phyloP scores from a whole-genome alignment of 306 rosid genomes.

The Begonia fuchsioides region DNA sequence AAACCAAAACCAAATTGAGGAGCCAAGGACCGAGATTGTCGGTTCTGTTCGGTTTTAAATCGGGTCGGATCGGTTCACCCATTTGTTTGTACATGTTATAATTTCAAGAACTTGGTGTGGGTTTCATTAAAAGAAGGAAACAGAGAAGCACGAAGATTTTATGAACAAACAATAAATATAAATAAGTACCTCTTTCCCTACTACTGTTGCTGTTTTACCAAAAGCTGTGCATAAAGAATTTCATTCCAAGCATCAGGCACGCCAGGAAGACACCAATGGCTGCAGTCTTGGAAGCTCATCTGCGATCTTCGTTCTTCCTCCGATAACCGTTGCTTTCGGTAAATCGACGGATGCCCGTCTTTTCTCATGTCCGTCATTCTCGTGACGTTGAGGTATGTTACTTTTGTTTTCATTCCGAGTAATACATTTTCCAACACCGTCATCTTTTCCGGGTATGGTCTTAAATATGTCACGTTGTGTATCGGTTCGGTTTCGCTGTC shows the following conservation, averaged over 20 bases:
- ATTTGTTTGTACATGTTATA: too few species aligned
- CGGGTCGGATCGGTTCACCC: too few species aligned
- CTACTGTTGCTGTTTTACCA: constrained; percentile 29
- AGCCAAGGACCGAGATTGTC: too few species aligned
- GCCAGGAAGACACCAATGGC: constrained; percentile 75
- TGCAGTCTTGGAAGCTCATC: constrained; percentile 52
- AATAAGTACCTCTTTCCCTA: constrained; percentile 23
- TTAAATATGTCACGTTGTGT: constrained; percentile 52
- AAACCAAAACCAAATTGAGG: too few species aligned
- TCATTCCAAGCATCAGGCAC: constrained; percentile 60
- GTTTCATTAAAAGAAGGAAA: too few species aligned
- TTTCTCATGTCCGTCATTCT: constrained; percentile 55
- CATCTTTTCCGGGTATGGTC: constrained; percentile 33
- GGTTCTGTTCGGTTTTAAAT: too few species aligned
- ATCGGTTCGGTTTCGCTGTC: constrained; percentile 66
- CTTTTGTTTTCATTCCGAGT: constrained; percentile 17
- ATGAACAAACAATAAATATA: too few species aligned
- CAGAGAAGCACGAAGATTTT: too few species aligned
- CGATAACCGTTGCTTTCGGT: constrained; percentile 47
- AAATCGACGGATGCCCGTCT: constrained; percentile 52
- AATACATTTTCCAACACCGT: constrained; percentile 27
- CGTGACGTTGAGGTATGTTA: constrained; percentile 47
- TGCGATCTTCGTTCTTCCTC: constrained; percentile 55
- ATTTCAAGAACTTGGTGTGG: too few species aligned
- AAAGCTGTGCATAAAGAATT: constrained; percentile 44